Conservation (phyloP, 352 stramenopile species). For the Pythium coloratum region DNA sequence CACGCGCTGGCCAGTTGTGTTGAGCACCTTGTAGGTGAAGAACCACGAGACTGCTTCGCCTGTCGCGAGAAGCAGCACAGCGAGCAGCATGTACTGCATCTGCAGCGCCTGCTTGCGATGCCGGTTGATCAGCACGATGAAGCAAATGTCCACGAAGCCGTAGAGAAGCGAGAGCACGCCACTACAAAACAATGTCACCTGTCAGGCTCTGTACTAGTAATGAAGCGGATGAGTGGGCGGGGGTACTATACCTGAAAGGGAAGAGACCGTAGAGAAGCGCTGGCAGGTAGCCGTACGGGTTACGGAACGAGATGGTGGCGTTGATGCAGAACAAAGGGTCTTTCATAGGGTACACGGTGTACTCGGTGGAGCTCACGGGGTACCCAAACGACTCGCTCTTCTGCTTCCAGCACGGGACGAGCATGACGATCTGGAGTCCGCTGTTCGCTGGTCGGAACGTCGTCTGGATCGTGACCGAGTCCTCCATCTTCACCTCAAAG, state of each 20-base stretch:
- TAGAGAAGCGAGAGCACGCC: conserved; percentile 75
- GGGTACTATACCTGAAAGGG: conserved; percentile 73
- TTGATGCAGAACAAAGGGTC: conserved; percentile 70
- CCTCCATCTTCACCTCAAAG: conserved; percentile 39
- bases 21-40: conserved; percentile 76
- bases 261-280: conserved; percentile 79
- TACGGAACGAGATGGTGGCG: conserved; percentile 65
- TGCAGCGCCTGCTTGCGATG: conserved; percentile 73
- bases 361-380: conserved; percentile 69
- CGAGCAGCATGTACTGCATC: conserved; percentile 83
- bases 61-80: conserved; percentile 76
- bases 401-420: conserved; percentile 82
- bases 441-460: conserved; percentile 51
- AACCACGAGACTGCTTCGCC: conserved; percentile 74
- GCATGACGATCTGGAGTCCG: conserved; percentile 65
- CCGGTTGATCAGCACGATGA: conserved; percentile 63
- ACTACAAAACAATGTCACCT: conserved; percentile 31
- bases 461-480: conserved; percentile 41
- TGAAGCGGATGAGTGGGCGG: neutral
- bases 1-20: conserved; percentile 61
- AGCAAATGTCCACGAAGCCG: conserved; percentile 62
- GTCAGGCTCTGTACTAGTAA: neutral
- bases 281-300: conserved; percentile 83
- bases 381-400: conserved; percentile 80
- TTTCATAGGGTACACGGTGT: conserved; percentile 68